Conservation (phyloP, 495 filamentous ascomycete species). For the Xylaria telfairii region DNA sequence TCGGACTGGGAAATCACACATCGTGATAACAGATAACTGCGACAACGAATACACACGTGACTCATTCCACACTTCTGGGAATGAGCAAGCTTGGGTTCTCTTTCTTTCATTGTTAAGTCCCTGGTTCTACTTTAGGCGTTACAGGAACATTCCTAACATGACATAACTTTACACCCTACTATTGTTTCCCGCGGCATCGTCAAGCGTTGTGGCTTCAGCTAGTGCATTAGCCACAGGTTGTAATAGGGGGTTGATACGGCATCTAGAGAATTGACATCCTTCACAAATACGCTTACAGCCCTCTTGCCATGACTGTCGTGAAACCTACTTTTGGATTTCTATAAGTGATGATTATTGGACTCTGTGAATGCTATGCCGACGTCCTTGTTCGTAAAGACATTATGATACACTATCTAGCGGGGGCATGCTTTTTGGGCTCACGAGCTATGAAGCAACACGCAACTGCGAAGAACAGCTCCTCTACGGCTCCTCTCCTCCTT, state of each 20-base stretch:
- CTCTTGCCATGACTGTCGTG: background rate
- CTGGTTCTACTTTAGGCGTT: slow-evolving; percentile 1
- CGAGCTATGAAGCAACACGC: background rate
- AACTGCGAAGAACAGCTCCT: background rate
- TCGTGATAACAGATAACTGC: background rate
- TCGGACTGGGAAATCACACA: slow-evolving; percentile 8
- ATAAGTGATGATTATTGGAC: background rate
- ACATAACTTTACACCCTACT: background rate
- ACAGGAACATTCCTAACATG: background rate
- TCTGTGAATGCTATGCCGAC: background rate
- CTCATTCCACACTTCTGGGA: background rate
- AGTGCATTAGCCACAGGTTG: slow-evolving; percentile 3
- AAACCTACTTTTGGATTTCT: background rate
- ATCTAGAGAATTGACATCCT: background rate
- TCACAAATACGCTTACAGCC: background rate
- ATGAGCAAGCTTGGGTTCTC: background rate
- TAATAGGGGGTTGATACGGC: background rate
- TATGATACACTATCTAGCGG: background rate
- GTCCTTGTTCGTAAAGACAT: background rate
- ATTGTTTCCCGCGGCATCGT: background rate
- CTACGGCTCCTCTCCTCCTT: background rate
- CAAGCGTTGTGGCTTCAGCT: slow-evolving; percentile 3
- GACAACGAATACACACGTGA: background rate
- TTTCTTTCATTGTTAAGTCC: background rate
- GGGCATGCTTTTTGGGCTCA: background rate